Percentiles rank a stretch among this genome's conserved stretches.
These are phyloP conservation scores for Stylosanthes scabra DNA, from an alignment of 331 rosid species.

Conservation along the genomic window DNA sequence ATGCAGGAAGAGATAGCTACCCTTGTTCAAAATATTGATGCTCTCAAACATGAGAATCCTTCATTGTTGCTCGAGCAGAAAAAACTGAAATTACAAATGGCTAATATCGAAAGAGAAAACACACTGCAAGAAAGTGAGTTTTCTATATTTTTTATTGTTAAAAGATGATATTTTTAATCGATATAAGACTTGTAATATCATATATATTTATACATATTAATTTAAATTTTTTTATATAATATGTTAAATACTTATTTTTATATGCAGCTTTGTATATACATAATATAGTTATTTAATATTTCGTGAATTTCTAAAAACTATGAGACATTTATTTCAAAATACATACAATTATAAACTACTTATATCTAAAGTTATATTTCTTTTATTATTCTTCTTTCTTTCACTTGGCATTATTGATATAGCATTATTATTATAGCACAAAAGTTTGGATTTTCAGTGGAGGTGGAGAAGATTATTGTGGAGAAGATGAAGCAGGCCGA, in stretches of 20 bases:
- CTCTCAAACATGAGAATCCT: conserved; percentile 19
- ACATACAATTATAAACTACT: no score
- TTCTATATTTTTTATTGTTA: background rate
- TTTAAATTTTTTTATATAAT: no score
- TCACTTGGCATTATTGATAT: background rate
- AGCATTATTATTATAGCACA: background rate
- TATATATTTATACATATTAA: no score
- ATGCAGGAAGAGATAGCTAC: conserved; percentile 49
- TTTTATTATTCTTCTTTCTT: no score
- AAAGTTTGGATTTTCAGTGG: conserved; percentile 36
- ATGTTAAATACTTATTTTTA: no score
- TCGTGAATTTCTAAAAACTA: no score
- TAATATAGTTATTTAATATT: no score
- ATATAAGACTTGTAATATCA: no score
- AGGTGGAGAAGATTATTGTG: conserved; percentile 42
- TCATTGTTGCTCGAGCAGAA: conserved; percentile 49
- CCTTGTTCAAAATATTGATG: conserved; percentile 48
- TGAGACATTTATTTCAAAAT: no score
- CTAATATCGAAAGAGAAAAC: conserved; percentile 8
- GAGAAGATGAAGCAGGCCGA: conserved; percentile 47
- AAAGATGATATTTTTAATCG: no score
- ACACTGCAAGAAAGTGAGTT: conserved; percentile 51
- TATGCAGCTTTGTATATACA: no score
- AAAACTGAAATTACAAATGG: conserved; percentile 41
- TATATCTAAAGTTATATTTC: no score